phyloP scores from a whole-genome alignment of 2,329 filamentous ascomycete genomes.

The Colletotrichum gloeosporioides region DNA sequence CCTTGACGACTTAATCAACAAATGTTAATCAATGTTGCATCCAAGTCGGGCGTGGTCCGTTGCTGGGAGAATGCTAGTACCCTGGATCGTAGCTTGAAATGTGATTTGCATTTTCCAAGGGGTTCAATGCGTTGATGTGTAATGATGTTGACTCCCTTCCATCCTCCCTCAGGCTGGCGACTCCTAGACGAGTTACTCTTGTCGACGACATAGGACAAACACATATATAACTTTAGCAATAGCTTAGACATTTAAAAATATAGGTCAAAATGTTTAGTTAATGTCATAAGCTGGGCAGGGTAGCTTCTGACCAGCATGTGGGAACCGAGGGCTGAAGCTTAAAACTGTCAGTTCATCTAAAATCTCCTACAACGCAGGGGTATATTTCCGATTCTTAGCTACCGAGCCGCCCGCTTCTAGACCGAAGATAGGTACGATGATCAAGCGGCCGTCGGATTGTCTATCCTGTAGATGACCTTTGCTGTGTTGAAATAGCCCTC shows the following conservation, averaged over 20 bases:
- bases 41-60: not conserved
- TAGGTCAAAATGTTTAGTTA: not conserved
- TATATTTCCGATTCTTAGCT: not conserved
- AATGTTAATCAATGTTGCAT: not conserved
- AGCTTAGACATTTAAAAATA: not conserved
- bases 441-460: constrained; percentile 21
- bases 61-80: not conserved
- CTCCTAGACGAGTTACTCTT: not conserved
- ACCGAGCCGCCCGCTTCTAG: not conserved
- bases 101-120: not conserved
- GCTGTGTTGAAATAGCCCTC: constrained; percentile 52
- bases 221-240: not conserved
- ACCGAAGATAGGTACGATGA: not conserved
- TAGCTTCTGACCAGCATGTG: not conserved
- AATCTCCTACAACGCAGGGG: not conserved
- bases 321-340: not conserved
- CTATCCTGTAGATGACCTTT: constrained; percentile 43
- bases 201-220: not conserved
- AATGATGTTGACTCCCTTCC: not conserved
- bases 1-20: not conserved
- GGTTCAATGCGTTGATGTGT: not conserved
- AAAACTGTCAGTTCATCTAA: not conserved
- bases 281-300: too few relatives aligned
- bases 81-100: not conserved
- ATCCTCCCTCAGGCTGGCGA: not conserved